Conservation (phyloP, 2,329 filamentous ascomycete genomes). For the Zopfia rhizophila region DNA sequence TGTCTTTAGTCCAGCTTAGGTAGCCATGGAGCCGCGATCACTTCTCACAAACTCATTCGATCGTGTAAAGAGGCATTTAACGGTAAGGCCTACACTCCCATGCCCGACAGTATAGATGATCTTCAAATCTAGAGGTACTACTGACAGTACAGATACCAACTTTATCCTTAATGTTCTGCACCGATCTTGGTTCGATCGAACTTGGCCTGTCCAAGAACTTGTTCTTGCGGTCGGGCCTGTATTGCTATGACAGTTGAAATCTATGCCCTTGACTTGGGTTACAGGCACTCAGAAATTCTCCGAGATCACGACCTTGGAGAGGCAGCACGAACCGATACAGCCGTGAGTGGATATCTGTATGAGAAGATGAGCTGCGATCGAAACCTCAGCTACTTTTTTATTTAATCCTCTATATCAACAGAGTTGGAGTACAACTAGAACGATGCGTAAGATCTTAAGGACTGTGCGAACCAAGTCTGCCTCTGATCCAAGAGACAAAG, state of each 20-base stretch:
- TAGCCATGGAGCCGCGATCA: no score
- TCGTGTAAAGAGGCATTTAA: no score
- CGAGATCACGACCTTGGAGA: no score
- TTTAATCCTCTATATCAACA: neutral
- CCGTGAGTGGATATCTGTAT: no score
- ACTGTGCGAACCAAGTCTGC: conserved; percentile 6
- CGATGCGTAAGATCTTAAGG: neutral
- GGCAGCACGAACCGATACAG: no score
- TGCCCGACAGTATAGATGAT: no score
- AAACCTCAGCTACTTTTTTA: neutral
- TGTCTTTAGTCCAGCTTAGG: no score
- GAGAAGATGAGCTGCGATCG: neutral
- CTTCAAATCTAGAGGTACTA: no score
- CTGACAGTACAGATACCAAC: no score
- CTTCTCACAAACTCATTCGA: no score
- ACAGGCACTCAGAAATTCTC: neutral
- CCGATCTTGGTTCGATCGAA: conserved; percentile 20
- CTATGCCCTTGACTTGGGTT: neutral
- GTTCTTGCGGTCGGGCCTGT: conserved; percentile 4
- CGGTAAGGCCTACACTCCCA: no score
- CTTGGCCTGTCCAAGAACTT: conserved; percentile 16
- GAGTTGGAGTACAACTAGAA: neutral
- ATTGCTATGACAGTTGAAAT: conserved; percentile 3
- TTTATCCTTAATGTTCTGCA: no score
- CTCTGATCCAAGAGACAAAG: conserved; percentile 8